Percentiles rank a stretch among this genome's conserved stretches.
These are phyloP conservation scores for Pholiota conissans DNA, from an alignment of 768 basidiomycete species.

Conservation along the genomic window DNA sequence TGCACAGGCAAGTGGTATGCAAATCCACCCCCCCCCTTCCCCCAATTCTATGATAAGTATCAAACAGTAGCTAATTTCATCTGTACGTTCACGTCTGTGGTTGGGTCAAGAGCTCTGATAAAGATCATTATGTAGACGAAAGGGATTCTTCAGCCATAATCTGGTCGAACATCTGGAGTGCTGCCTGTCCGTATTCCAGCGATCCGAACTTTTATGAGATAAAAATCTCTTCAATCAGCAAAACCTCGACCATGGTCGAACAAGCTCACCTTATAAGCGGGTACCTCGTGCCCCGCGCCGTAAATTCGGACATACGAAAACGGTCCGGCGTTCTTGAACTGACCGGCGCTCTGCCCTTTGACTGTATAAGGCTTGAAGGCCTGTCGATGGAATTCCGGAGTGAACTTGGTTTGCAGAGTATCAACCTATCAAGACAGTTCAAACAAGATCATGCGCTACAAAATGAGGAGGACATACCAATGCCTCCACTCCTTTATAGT, in stretches of 20 bases:
- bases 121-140: constrained; percentile 16
- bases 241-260: not conserved
- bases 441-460: not conserved
- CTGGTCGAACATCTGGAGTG: constrained; percentile 39
- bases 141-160: constrained; percentile 32
- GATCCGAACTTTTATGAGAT: constrained; percentile 23
- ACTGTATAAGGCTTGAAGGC: constrained; percentile 47
- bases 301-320: constrained; percentile 52
- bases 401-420: constrained; percentile 46
- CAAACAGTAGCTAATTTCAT: too few species aligned
- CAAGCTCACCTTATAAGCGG: constrained; percentile 34
- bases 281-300: constrained; percentile 44
- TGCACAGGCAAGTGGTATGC: too few species aligned
- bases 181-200: constrained; percentile 34
- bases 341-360: constrained; percentile 41
- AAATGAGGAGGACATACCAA: constrained; percentile 37
- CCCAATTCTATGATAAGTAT: too few species aligned
- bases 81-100: too few species aligned
- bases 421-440: constrained; percentile 33
- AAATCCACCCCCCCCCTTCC: too few species aligned
- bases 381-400: constrained; percentile 38
- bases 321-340: constrained; percentile 57
- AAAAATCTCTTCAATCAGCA: not conserved
- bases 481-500: constrained; percentile 56
- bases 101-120: too few species aligned